phyloP scores from a whole-genome alignment of 2,329 filamentous ascomycete genomes.

The Exophiala calicioides region DNA sequence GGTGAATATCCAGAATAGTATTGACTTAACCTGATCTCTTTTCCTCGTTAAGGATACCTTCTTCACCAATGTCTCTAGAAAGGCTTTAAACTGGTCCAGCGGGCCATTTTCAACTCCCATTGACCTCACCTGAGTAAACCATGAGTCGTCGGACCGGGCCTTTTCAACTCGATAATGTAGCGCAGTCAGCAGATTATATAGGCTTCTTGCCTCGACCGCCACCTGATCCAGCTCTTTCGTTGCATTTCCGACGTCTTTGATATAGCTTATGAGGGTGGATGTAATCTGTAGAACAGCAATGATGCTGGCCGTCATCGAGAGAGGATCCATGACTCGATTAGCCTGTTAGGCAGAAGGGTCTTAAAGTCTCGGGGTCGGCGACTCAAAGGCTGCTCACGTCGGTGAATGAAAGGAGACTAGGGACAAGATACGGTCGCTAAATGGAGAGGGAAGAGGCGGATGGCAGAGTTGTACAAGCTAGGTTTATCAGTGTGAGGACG shows the following conservation, averaged over 20 bases:
- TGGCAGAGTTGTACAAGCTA: too few species aligned
- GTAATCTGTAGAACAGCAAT: constrained; percentile 21
- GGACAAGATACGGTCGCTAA: too few species aligned
- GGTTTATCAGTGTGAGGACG: too few species aligned
- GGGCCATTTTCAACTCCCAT: constrained; percentile 28
- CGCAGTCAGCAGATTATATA: constrained; percentile 30
- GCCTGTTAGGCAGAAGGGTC: background rate
- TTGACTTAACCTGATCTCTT: constrained; percentile 12
- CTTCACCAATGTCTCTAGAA: constrained; percentile 26
- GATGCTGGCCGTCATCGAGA: constrained; percentile 24
- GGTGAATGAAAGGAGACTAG: too few species aligned
- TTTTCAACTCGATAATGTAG: constrained; percentile 28
- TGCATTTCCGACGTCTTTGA: constrained; percentile 26
- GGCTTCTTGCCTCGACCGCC: constrained; percentile 30
- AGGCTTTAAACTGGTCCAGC: constrained; percentile 33
- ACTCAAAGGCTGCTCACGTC: background rate
- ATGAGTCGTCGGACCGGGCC: constrained; percentile 23
- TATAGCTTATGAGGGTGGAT: constrained; percentile 15
- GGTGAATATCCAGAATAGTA: constrained; percentile 15
- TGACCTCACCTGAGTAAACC: constrained; percentile 27
- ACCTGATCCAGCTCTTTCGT: constrained; percentile 29
- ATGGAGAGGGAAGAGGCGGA: too few species aligned
- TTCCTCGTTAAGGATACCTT: constrained; percentile 7
- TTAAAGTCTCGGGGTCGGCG: background rate
- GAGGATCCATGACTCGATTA: constrained; percentile 20